phyloP scores from a whole-genome alignment of 306 rosid species.

The Mimosa bimucronata region DNA sequence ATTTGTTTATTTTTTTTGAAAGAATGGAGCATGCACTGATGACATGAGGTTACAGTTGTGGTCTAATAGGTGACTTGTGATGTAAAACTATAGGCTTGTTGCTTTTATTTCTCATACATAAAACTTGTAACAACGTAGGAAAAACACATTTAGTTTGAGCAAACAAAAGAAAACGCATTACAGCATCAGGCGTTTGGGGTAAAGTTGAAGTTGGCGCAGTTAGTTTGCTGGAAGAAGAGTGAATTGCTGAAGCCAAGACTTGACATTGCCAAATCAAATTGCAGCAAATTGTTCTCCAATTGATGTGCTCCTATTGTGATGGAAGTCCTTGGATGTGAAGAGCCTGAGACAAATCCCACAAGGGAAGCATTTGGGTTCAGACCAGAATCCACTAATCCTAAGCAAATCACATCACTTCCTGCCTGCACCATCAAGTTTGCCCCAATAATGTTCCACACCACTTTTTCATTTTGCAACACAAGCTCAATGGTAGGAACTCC shows the following conservation, averaged over 20 bases:
- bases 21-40: too few relatives aligned
- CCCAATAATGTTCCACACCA: constrained; percentile 42
- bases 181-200: constrained; percentile 26
- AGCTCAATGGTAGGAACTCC: constrained; percentile 43
- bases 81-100: too few relatives aligned
- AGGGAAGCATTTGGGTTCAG: not conserved
- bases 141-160: too few relatives aligned
- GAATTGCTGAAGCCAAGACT: constrained; percentile 49
- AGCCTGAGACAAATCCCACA: constrained; percentile 36
- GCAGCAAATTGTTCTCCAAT: constrained; percentile 45
- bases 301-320: constrained; percentile 49
- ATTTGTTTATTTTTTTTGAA: too few relatives aligned
- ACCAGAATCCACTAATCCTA: constrained; percentile 50
- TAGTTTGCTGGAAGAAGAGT: constrained; percentile 23
- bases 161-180: not conserved
- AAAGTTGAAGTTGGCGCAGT: constrained; percentile 48
- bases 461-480: constrained; percentile 42
- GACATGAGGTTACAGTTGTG: too few relatives aligned
- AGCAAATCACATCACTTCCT: constrained; percentile 33
- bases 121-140: not conserved
- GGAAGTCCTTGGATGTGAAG: constrained; percentile 27
- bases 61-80: too few relatives aligned
- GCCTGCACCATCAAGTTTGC: constrained; percentile 53
- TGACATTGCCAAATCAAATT: constrained; percentile 40
- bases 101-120: not conserved